Conservation (phyloP, 2,329 filamentous ascomycete species). For the Phaeoacremonium minimum region DNA sequence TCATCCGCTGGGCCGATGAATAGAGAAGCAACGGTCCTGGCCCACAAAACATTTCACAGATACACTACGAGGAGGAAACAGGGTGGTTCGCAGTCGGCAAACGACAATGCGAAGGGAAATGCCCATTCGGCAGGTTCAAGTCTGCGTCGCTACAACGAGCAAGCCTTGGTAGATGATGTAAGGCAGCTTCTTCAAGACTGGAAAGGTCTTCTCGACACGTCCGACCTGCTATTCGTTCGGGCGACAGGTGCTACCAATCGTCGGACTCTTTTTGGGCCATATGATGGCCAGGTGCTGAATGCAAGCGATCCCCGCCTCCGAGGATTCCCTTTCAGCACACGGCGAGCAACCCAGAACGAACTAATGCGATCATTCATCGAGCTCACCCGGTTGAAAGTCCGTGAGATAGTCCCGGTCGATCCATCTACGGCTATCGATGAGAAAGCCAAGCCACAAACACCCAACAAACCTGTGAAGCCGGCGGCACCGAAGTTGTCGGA, state of each 20-base stretch:
- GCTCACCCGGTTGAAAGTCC: conserved; percentile 83
- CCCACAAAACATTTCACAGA: conserved; percentile 95
- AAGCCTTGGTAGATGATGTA: conserved; percentile 84
- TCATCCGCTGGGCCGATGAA: conserved; percentile 66
- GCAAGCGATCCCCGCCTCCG: conserved; percentile 76
- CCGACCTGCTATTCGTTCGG: conserved; percentile 82
- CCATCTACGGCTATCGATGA: conserved; percentile 30
- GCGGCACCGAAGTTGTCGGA: conserved; percentile 66
- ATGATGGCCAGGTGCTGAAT: conserved; percentile 80
- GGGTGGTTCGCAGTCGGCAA: conserved; percentile 90
- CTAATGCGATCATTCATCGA: conserved; percentile 94
- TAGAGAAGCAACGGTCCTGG: conserved; percentile 80
- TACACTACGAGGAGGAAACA: conserved; percentile 97
- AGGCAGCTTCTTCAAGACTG: conserved; percentile 76
- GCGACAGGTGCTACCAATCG: conserved; percentile 85
- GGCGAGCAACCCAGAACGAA: conserved; percentile 87
- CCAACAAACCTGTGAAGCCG: conserved; percentile 42
- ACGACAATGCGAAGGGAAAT: conserved; percentile 87
- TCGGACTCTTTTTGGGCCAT: conserved; percentile 82
- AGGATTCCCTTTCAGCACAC: conserved; percentile 89
- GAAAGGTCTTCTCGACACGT: conserved; percentile 78
- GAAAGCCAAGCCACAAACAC: conserved; percentile 26
- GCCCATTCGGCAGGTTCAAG: conserved; percentile 92
- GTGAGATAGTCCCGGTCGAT: conserved; percentile 66
- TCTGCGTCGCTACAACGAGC: conserved; percentile 89